phyloP scores from a whole-genome alignment of 2,329 filamentous ascomycete genomes.

The Chaetomium strumarium region DNA sequence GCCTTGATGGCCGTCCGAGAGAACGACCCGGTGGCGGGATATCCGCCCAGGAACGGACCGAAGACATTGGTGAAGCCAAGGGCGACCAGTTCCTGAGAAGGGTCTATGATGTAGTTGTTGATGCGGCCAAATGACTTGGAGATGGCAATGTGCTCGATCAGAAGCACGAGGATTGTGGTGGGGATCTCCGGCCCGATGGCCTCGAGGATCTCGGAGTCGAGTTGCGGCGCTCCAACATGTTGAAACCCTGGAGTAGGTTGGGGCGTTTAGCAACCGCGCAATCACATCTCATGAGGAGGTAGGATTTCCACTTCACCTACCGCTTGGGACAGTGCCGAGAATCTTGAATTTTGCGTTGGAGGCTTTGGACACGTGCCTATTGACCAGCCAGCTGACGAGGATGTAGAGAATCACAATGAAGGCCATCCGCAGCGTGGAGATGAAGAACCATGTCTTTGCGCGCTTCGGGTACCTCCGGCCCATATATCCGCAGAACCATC shows the following conservation, averaged over 20 bases:
- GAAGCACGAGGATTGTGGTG: constrained; percentile 79
- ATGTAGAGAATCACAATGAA: constrained; percentile 78
- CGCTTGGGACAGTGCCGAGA: constrained; percentile 69
- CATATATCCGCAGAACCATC: constrained; percentile 53
- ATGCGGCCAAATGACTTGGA: constrained; percentile 93
- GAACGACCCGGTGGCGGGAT: constrained; percentile 91
- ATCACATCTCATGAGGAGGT: background rate
- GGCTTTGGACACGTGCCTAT: constrained; percentile 51
- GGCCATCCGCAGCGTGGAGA: constrained; percentile 66
- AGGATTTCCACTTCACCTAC: constrained; percentile 32
- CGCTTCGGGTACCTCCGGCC: constrained; percentile 55
- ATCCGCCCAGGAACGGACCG: constrained; percentile 85
- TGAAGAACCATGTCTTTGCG: constrained; percentile 64
- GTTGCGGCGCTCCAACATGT: constrained; percentile 65
- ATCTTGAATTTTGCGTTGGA: constrained; percentile 63
- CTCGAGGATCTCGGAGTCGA: constrained; percentile 61
- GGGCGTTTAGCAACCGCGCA: constrained; percentile 2
- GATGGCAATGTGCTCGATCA: constrained; percentile 97
- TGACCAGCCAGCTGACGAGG: constrained; percentile 76
- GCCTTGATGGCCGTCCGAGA: constrained; percentile 95
- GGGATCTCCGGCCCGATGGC: constrained; percentile 70
- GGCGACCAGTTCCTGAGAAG: constrained; percentile 91
- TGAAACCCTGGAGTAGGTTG: constrained; percentile 60
- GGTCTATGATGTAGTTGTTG: constrained; percentile 94
- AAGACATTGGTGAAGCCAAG: constrained; percentile 88